Evolutionary conservation across 257 asterid species (phyloP).

Genomic region (Osmanthus fragrans): DNA sequence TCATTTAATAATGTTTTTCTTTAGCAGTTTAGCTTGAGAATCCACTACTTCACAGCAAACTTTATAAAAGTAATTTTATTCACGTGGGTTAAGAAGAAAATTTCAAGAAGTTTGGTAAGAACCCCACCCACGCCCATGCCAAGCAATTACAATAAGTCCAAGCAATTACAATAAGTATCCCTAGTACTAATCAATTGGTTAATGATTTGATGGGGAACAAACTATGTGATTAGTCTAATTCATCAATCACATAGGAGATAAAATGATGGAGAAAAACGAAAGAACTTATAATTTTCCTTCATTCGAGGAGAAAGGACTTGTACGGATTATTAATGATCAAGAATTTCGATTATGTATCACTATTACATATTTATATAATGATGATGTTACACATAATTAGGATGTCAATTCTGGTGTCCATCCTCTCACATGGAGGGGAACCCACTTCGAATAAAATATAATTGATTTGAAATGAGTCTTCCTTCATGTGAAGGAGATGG

Average conservation of each 20-base stretch:
- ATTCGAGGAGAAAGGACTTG: too few relatives aligned
- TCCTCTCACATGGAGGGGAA: too few relatives aligned
- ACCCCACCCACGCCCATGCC: not conserved
- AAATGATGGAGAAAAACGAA: not conserved
- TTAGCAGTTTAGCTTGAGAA: constrained; percentile 4
- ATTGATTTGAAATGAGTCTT: too few relatives aligned
- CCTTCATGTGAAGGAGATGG: too few relatives aligned
- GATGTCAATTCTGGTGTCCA: too few relatives aligned
- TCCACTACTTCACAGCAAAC: not conserved
- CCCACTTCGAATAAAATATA: too few relatives aligned
- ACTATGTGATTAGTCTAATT: not conserved
- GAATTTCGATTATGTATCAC: not conserved
- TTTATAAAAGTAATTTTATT: constrained; percentile 8
- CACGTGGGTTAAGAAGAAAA: constrained; percentile 9
- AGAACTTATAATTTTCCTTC: not conserved
- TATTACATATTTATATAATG: not conserved
- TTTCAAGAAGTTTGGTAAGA: constrained; percentile 22
- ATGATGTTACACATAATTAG: too few relatives aligned
- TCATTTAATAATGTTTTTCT: not conserved
- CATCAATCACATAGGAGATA: not conserved
- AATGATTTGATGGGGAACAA: not conserved
- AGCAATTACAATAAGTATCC: not conserved
- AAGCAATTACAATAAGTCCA: not conserved
- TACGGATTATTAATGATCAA: not conserved
- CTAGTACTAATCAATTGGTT: not conserved